phyloP scores from a whole-genome alignment of 805 yeast genomes.

The Candida orba region DNA sequence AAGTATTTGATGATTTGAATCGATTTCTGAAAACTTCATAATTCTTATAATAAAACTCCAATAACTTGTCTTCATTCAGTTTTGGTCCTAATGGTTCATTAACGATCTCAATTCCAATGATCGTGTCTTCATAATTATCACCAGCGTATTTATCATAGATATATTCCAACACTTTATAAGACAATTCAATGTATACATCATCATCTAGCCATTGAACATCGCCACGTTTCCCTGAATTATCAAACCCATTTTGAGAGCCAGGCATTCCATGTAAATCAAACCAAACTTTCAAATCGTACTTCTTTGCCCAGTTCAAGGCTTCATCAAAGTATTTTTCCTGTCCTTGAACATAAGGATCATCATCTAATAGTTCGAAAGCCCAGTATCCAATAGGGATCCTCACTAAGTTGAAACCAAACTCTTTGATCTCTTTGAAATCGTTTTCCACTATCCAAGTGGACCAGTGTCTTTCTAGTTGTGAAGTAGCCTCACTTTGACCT shows the following conservation, averaged over 20 bases:
- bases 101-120: slow-evolving; percentile 61
- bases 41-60: slow-evolving; percentile 27
- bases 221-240: slow-evolving; percentile 63
- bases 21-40: slow-evolving; percentile 23
- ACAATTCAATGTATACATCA: slow-evolving; percentile 37
- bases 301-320: slow-evolving; percentile 62
- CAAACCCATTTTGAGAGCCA: slow-evolving; percentile 83
- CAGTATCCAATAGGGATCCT: slow-evolving; percentile 77
- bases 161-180: slow-evolving; percentile 41
- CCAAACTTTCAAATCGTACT: slow-evolving; percentile 57
- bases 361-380: slow-evolving; percentile 42
- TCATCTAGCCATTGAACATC: slow-evolving; percentile 34
- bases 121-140: slow-evolving; percentile 41
- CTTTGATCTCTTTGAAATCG: slow-evolving; percentile 46
- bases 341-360: slow-evolving; percentile 61
- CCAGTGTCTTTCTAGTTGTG: slow-evolving; percentile 47
- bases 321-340: slow-evolving; percentile 57
- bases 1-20: slow-evolving; percentile 26
- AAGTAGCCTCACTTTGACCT: slow-evolving; percentile 40
- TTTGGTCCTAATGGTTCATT: slow-evolving; percentile 64
- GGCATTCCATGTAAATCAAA: slow-evolving; percentile 78
- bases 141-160: slow-evolving; percentile 49
- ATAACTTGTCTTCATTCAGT: slow-evolving; percentile 32
- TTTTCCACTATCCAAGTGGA: slow-evolving; percentile 48
- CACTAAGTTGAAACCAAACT: slow-evolving; percentile 58